phyloP scores from a whole-genome alignment of 2,329 filamentous ascomycete species.

The Gnomoniopsis smithogilvyi region DNA sequence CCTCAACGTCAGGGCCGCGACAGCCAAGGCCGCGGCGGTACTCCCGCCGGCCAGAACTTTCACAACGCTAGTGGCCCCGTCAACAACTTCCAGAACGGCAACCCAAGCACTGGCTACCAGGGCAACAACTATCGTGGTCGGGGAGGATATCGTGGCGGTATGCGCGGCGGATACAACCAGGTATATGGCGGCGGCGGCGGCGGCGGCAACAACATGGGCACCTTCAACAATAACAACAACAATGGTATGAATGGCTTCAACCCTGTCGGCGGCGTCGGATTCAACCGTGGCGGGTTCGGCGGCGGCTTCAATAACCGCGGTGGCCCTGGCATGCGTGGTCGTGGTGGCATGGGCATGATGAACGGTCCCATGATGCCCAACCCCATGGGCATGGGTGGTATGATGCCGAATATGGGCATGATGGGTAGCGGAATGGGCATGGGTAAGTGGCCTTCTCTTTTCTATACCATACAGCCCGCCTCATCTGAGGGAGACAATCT shows the following conservation, averaged over 20 bases:
- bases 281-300: slow-evolving; percentile 44
- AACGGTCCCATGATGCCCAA: slow-evolving; percentile 40
- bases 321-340: slow-evolving; percentile 43
- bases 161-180: slow-evolving; percentile 23
- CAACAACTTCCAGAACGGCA: slow-evolving; percentile 32
- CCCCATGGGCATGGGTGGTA: slow-evolving; percentile 29
- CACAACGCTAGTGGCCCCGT: slow-evolving; percentile 46
- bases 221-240: slow-evolving; percentile 36
- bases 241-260: slow-evolving; percentile 46
- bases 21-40: slow-evolving; percentile 45
- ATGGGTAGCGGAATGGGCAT: slow-evolving; percentile 52
- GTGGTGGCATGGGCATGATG: slow-evolving; percentile 54
- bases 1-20: slow-evolving; percentile 67
- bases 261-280: slow-evolving; percentile 45
- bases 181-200: slow-evolving; percentile 40
- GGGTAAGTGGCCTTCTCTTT: slow-evolving; percentile 40
- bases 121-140: slow-evolving; percentile 48
- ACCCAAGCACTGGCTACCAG: slow-evolving; percentile 33
- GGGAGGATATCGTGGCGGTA: slow-evolving; percentile 47
- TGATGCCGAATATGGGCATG: slow-evolving; percentile 36
- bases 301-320: slow-evolving; percentile 54
- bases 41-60: slow-evolving; percentile 34
- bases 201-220: slow-evolving; percentile 19
- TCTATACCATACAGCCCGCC: no score
- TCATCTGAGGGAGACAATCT: no score